A percentile compares a stretch with the other conserved stretches of the same genome.
Conservation (phyloP, 2,329 filamentous ascomycete species). For the Cercospora sojina region DNA sequence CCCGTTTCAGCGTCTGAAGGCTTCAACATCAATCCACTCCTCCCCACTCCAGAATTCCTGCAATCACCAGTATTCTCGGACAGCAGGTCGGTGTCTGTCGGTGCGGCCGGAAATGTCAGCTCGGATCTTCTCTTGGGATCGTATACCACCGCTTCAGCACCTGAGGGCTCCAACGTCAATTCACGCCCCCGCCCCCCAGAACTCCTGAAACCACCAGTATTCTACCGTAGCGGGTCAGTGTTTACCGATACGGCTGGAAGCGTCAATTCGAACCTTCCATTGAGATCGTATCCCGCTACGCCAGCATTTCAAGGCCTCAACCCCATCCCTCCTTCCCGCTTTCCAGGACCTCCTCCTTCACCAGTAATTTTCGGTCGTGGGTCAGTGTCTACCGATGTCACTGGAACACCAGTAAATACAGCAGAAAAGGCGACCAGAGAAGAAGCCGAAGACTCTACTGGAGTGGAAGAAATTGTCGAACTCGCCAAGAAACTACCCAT, state of each 20-base stretch:
- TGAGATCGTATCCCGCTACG: too few species aligned
- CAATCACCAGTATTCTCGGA: too few species aligned
- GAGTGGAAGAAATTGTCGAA: background rate
- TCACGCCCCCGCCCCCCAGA: too few species aligned
- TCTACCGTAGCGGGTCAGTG: background rate
- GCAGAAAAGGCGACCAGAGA: background rate
- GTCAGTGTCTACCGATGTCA: too few species aligned
- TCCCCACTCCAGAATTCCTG: too few species aligned
- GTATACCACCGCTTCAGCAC: too few species aligned
- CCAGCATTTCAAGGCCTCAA: too few species aligned
- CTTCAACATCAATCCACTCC: background rate
- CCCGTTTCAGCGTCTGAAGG: background rate
- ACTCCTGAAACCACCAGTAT: background rate
- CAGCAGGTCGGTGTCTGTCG: background rate
- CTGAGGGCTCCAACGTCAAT: background rate
- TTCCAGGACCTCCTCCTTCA: too few species aligned
- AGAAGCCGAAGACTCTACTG: background rate
- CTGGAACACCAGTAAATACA: background rate
- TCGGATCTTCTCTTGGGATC: background rate
- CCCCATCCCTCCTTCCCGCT: too few species aligned
- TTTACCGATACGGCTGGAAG: background rate
- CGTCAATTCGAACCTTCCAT: too few species aligned
- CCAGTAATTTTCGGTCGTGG: too few species aligned
- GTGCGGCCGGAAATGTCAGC: background rate
- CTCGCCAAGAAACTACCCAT: background rate